Conservation (phyloP, 257 asterid genomes). For the Solanum chilense region DNA sequence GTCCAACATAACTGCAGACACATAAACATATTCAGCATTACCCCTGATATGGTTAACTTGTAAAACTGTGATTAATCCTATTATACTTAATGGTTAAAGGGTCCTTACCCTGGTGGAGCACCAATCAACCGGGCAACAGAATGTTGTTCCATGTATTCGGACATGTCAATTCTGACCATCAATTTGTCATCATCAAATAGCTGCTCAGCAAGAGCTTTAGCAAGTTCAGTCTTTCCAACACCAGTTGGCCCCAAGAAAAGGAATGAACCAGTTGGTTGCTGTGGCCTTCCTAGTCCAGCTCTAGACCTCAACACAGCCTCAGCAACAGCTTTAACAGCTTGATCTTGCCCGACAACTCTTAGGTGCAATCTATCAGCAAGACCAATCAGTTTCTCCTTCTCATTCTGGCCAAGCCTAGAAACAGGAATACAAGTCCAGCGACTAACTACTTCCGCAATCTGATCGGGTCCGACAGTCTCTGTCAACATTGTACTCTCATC, state of each 20-base stretch:
- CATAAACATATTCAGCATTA: too few species aligned
- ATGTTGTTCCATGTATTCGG: slow-evolving; percentile 96
- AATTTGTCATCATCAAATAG: slow-evolving; percentile 75
- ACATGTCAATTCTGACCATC: slow-evolving; percentile 81
- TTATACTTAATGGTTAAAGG: background rate
- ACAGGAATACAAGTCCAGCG: slow-evolving; percentile 88
- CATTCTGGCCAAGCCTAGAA: slow-evolving; percentile 83
- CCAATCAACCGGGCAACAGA: slow-evolving; percentile 84
- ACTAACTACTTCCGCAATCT: slow-evolving; percentile 85
- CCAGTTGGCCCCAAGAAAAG: slow-evolving; percentile 94
- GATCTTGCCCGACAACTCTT: slow-evolving; percentile 55
- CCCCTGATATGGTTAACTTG: background rate
- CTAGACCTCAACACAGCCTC: slow-evolving; percentile 89
- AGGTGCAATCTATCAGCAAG: slow-evolving; percentile 36
- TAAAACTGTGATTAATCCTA: too few species aligned
- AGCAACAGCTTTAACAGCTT: slow-evolving; percentile 65
- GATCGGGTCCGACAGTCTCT: slow-evolving; percentile 88
- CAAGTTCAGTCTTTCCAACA: slow-evolving; percentile 91
- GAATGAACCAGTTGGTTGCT: slow-evolving; percentile 90
- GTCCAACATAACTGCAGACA: slow-evolving; percentile 59
- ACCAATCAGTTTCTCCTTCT: slow-evolving; percentile 67
- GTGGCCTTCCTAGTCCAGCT: slow-evolving; percentile 81
- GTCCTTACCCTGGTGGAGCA: slow-evolving; percentile 88
- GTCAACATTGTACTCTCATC: slow-evolving; percentile 54
- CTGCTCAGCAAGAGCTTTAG: slow-evolving; percentile 89